Evolutionary conservation across 1,284 basidiomycete genomes (phyloP), one percentile per base, ranked within the genome.

Genomic region (Trichosporon inkin): DNA sequence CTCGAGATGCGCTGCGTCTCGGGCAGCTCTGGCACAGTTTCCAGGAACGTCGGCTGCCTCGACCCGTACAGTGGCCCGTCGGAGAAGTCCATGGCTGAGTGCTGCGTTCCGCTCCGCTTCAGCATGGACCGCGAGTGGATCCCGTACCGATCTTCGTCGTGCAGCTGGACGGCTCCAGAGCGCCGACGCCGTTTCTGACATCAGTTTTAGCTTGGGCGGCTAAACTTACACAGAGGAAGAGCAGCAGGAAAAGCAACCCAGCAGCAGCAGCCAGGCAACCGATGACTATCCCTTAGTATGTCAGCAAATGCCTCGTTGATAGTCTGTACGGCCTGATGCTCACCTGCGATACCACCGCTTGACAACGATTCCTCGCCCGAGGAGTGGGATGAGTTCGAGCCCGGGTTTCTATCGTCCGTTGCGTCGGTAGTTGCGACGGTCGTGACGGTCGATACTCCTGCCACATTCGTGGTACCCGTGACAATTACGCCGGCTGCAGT

Each of bases 51-150:
- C 44, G 44, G 24, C 44, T 32, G 24, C 6, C 44, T 22, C 22
- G 44, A 49, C 16, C 44, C 20, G 40, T 24, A 36, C 2, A 64
- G 38, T 0, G 62, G 62, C 8, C 55, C 62, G 39, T 64, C 62
- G 41, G 56, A 56, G 34, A 64, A 64, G 57, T 61, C 60, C 17
- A 64, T 51, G 0, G 60, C 62, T 4, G 59, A 61, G 55, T 61
- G 59, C 7, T 53, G 34, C 14, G 62, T 64, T 2, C 62, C 62
- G 16, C 38, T 61, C 35, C 62, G 62, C 38, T 58, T 56, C 32
- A 61, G 59, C 19, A 49, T 24, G 56, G 44, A n/a, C 14, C 44
- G 44, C 24, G 44, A n/a, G 16, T 14, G 28, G 44, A 49, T 49
- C 16, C 61, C 57, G 39, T 59, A 62, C n/a, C 8, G 16, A 49